Base-by-base conservation (phyloP, 306 rosid genomes). In the Albizia julibrissin region DNA sequence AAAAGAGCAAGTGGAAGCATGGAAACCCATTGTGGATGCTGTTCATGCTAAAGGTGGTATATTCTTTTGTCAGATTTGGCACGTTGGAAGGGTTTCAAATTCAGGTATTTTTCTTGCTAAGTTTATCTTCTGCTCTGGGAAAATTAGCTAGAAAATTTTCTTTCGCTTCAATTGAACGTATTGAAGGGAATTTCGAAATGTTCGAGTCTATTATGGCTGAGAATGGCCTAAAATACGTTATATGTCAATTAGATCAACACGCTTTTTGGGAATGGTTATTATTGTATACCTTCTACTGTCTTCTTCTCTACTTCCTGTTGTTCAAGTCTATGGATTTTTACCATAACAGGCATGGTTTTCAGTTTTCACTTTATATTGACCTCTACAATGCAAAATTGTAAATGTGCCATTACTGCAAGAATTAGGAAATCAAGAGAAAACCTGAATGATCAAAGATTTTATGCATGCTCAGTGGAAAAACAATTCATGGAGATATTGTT, bases 1-100 rank as follows among this genome's bases (percentile, higher is more conserved):
- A 42, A 84, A 74, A 81, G 91, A 87, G 79, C 92, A 89, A 81
- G 79, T 89, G 4, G 80, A 89, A 69, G 90, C 89, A 39, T 89
- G 90, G 90, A 85, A 84, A 72, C 91, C 89, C 42, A 83, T 87
- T 52, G 87, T 89, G 0, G 72, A 81, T 70, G 89, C 89, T 40
- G 91, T 87, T 54, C 92, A 89, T 74, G 88, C 87, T 65, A 85
- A 89, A 81, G 87, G 89, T 2, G 92, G 89, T n/a, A 42, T 87
- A 74, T 85, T 87, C 50, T 83, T 89, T 79, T 87, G 89, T 81
- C 88, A 89, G 49, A 76, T 89, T 79, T 13, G 27, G 86, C 92
- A 89, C 65, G 77, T 9, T 3, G 88, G 93, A 37, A 85, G 86
- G 80, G 86, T 77, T 78, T 79, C 87, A 56, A 83, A 79, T 70